Conservation (phyloP, 2,329 filamentous ascomycete genomes). For the Trichoderma polysporum region DNA sequence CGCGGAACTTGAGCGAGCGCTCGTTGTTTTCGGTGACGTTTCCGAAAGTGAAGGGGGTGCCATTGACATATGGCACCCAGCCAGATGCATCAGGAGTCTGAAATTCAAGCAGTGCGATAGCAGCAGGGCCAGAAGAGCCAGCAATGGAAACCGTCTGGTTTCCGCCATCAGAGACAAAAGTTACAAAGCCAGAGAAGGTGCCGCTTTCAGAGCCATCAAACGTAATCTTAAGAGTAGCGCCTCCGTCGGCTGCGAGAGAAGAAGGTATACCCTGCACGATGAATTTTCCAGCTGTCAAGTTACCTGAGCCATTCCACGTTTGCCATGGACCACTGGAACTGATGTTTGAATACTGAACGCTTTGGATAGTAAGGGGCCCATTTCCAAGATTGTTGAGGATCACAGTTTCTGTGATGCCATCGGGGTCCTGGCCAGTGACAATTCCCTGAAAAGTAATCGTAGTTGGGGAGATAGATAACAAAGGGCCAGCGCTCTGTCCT, state of each 20-base stretch:
- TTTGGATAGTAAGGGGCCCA: slow-evolving; percentile 42
- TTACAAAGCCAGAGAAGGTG: slow-evolving; percentile 50
- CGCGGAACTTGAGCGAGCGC: slow-evolving; percentile 48
- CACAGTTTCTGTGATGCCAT: slow-evolving; percentile 43
- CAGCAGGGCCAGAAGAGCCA: slow-evolving; percentile 49
- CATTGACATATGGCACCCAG: slow-evolving; percentile 49
- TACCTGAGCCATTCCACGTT: slow-evolving; percentile 36
- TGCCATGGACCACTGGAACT: slow-evolving; percentile 48
- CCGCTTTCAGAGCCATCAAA: slow-evolving; percentile 49
- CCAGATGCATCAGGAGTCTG: slow-evolving; percentile 49
- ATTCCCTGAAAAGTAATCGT: slow-evolving; percentile 50
- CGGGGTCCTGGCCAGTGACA: slow-evolving; percentile 43
- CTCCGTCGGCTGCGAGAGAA: slow-evolving; percentile 41
- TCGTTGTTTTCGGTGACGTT: slow-evolving; percentile 54
- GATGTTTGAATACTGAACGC: slow-evolving; percentile 44
- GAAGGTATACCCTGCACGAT: slow-evolving; percentile 48
- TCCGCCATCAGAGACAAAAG: slow-evolving; percentile 50
- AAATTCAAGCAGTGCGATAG: slow-evolving; percentile 54
- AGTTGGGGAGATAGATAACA: slow-evolving; percentile 49
- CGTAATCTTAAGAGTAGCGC: slow-evolving; percentile 42
- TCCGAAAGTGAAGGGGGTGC: slow-evolving; percentile 52
- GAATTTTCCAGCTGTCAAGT: slow-evolving; percentile 47
- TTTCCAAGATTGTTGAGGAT: slow-evolving; percentile 53
- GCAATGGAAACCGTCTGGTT: slow-evolving; percentile 48
- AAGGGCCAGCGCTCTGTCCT: slow-evolving; percentile 45